Base-by-base conservation (phyloP, 495 filamentous ascomycete genomes). In the Daldinia loculata region DNA sequence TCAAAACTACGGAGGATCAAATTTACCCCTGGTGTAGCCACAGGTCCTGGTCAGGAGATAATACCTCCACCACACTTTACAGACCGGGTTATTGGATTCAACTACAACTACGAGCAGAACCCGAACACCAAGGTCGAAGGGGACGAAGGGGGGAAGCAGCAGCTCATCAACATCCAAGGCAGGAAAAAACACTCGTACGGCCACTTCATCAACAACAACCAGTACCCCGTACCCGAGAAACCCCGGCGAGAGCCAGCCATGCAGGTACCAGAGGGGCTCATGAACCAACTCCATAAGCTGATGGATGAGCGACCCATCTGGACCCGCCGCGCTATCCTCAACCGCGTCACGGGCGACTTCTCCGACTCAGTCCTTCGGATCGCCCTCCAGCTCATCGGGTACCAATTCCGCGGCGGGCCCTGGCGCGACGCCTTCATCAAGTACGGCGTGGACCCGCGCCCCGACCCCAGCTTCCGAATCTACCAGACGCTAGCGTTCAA, bases 401-500 rank as follows among this genome's bases (percentile, higher is more conserved):
- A 97, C 80, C 89, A 91, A 80, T 97, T 97, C 84, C 88, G 88
- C 53, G 90, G 89, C 6, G 95, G 95, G 0, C 95, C 95, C 0
- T 99, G 92, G 91, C 87, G 92, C 55, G 94, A 98, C 76, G 89
- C 92, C 14, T 86, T 97, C 63, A 85, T 98, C 65, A 87, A 85
- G 58, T 93, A 93, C 70, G 96, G 95, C 11, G 74, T 97, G 27
- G 96, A 99, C 75, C 95, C 95, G 0, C 87, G 96, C 55, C 81
- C 78, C 6, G 90, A 92, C 58, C 88, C 90, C 0, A 84, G 88
- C 17, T 94, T 90, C 72, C 88, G 94, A 0, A 76, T 85, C 30
- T 98, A 97, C 79, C 95, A 99, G 77, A 95, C 92, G 0, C 79
- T 97, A 50, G 92, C 92, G 76, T 98, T 98, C 82, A 85, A 86